Percentiles rank a stretch among this genome's conserved stretches.
phyloP scores from a whole-genome alignment of 2,329 filamentous ascomycete species.

The Dothidotthia symphoricarpi region DNA sequence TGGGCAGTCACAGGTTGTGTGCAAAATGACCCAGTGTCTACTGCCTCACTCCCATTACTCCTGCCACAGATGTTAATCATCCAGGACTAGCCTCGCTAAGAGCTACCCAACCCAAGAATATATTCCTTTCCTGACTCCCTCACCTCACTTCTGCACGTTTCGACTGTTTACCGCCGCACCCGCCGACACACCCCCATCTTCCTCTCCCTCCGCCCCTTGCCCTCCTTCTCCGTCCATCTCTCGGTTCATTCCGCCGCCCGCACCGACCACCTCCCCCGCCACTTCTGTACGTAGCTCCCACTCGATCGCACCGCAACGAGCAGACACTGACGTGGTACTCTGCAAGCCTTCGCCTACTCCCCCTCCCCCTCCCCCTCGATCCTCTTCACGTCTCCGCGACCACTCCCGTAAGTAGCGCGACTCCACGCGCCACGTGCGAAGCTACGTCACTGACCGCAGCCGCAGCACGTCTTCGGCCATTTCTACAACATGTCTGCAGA shows the following conservation, averaged over 20 bases:
- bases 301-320: slow-evolving; percentile 22
- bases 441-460: slow-evolving; percentile 30
- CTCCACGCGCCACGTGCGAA: slow-evolving; percentile 12
- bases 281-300: slow-evolving; percentile 35
- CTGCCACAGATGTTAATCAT: slow-evolving; percentile 14
- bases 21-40: slow-evolving; percentile 2
- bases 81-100: slow-evolving; percentile 38
- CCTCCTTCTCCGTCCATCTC: slow-evolving; percentile 19
- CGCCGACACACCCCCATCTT: slow-evolving; percentile 20
- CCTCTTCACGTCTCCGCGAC: slow-evolving; percentile 4
- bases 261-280: slow-evolving; percentile 38
- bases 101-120: slow-evolving; percentile 18
- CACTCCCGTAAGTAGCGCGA: slow-evolving; percentile 18
- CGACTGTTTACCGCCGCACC: slow-evolving; percentile 15
- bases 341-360: slow-evolving; percentile 4
- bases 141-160: slow-evolving; percentile 7
- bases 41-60: slow-evolving; percentile 10
- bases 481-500: slow-evolving; percentile 46
- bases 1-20: slow-evolving; percentile 11
- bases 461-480: slow-evolving; percentile 32
- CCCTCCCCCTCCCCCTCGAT: slow-evolving; percentile 9
- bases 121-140: slow-evolving; percentile 25
- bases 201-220: slow-evolving; percentile 16
- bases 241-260: slow-evolving; percentile 17
- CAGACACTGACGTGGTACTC: slow-evolving; percentile 21